These are phyloP conservation scores for Colletotrichum noveboracense DNA, from an alignment of 2,329 filamentous ascomycete genomes.

Conservation along the genomic window DNA sequence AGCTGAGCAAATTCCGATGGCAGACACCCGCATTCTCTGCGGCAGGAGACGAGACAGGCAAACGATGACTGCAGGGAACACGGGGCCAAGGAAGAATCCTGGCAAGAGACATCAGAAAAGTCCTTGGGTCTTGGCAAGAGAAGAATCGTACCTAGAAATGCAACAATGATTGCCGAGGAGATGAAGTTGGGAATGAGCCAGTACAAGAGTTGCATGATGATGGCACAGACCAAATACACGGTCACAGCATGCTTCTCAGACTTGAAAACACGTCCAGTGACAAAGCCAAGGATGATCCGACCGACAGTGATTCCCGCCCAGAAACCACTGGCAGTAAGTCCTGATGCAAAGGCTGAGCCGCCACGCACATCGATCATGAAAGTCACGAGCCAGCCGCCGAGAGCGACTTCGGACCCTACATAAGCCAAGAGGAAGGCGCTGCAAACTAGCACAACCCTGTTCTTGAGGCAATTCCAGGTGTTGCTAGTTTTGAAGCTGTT, in stretches of 20 bases:
- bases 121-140: not conserved
- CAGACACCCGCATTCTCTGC: conserved; percentile 74
- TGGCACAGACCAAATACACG: not conserved
- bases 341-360: conserved; percentile 71
- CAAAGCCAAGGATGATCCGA: conserved; percentile 74
- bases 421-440: conserved; percentile 79
- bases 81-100: conserved; percentile 75
- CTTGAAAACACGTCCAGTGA: conserved; percentile 65
- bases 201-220: not conserved
- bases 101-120: not conserved
- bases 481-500: conserved; percentile 68
- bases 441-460: conserved; percentile 67
- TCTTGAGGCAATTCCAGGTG: conserved; percentile 57
- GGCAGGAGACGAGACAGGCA: conserved; percentile 77
- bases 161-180: not conserved
- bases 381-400: conserved; percentile 80
- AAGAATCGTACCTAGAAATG: not conserved
- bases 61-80: conserved; percentile 78
- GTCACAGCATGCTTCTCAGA: not conserved
- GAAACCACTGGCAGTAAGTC: conserved; percentile 79
- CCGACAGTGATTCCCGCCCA: conserved; percentile 84
- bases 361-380: conserved; percentile 82
- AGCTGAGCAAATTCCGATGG: conserved; percentile 80
- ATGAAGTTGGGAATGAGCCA: not conserved
- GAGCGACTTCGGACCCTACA: conserved; percentile 76